Evolutionary conservation across 371 early-diverging fungal genomes (phyloP).

Genomic region (Lichtheimia ramosa): DNA sequence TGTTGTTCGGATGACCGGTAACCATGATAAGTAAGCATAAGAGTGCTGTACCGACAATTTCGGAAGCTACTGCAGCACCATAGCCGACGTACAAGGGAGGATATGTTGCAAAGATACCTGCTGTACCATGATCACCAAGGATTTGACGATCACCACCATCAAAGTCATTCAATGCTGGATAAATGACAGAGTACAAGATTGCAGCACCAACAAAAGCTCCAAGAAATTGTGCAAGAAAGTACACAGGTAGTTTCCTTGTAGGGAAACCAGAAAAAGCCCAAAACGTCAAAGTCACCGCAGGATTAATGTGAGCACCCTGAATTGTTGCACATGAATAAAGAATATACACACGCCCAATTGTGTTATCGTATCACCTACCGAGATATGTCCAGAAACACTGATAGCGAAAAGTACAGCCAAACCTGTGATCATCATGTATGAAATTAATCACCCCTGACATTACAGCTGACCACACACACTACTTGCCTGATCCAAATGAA

Average conservation of each 20-base stretch:
- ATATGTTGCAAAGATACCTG: constrained; percentile 71
- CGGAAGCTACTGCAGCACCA: constrained; percentile 69
- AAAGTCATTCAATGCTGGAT: constrained; percentile 57
- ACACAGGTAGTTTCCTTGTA: constrained; percentile 61
- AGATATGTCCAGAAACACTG: constrained; percentile 71
- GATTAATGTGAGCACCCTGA: constrained; percentile 81
- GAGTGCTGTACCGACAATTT: constrained; percentile 77
- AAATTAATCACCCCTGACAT: too few relatives aligned
- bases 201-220: constrained; percentile 78
- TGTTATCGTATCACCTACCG: constrained; percentile 47
- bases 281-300: constrained; percentile 74
- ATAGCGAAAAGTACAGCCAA: constrained; percentile 48
- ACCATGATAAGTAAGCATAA: constrained; percentile 71
- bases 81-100: constrained; percentile 57
- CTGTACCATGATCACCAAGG: constrained; percentile 56
- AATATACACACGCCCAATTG: not conserved
- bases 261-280: constrained; percentile 71
- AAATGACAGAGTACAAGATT: constrained; percentile 57
- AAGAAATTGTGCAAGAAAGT: constrained; percentile 64
- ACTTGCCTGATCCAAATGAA: constrained; percentile 42
- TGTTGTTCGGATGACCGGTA: constrained; percentile 71
- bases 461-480: too few relatives aligned
- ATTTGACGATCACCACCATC: constrained; percentile 64
- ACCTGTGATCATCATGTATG: constrained; percentile 15
- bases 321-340: not conserved